A percentile compares a stretch with the other conserved stretches of the same genome.
Evolutionary conservation across 225 moss, liverwort and hornwort genomes (phyloP).

Genomic region (Climacium dendroides): DNA sequence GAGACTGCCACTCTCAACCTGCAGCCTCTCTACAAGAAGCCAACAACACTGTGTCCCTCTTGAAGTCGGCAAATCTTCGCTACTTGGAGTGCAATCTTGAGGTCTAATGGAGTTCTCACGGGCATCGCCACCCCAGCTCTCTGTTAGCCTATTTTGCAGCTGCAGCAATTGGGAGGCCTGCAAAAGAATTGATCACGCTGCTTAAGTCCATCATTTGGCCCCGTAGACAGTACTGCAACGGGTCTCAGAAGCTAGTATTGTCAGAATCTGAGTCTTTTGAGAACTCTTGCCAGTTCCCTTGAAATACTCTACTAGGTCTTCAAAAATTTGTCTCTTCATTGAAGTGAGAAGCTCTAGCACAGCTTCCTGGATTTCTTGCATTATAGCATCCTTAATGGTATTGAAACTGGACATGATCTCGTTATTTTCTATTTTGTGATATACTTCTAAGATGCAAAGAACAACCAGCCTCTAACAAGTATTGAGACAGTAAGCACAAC

Average conservation of each 20-base stretch:
- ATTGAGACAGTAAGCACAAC: background rate
- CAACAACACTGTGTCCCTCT: background rate
- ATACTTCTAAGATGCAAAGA: background rate
- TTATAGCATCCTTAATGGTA: no score
- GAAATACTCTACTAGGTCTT: background rate
- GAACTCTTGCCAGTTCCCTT: background rate
- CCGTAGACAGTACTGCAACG: background rate
- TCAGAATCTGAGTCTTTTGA: background rate
- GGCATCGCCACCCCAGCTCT: constrained; percentile 10
- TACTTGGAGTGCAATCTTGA: background rate
- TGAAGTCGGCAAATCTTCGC: background rate
- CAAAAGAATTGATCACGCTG: background rate
- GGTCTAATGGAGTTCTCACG: background rate
- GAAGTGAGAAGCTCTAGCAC: background rate
- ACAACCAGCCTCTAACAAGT: background rate
- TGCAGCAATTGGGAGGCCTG: background rate
- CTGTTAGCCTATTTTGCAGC: background rate
- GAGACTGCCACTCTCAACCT: background rate
- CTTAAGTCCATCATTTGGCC: background rate
- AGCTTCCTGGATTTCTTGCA: background rate
- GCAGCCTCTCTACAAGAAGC: background rate
- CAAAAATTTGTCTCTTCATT: background rate
- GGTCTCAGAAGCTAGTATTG: no score
- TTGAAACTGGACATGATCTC: background rate
- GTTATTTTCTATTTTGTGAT: background rate